phyloP scores from a whole-genome alignment of 2,329 filamentous ascomycete genomes.

The Penicillium sclerotigenum region DNA sequence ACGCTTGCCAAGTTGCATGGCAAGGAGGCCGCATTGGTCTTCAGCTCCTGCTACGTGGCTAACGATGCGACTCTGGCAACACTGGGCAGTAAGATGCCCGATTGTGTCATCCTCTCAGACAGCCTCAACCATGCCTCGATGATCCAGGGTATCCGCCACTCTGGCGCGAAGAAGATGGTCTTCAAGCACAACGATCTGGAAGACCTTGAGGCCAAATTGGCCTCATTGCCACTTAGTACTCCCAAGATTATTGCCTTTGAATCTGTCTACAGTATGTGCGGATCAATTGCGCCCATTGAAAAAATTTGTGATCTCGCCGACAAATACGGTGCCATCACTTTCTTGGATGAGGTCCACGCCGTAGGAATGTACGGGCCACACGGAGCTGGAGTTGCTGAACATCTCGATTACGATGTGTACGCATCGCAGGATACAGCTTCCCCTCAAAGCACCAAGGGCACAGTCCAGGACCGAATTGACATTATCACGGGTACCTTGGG shows the following conservation, averaged over 20 bases:
- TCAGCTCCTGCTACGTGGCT: constrained; percentile 96
- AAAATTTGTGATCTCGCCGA: constrained; percentile 94
- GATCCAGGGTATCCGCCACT: constrained; percentile 98
- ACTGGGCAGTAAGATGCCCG: constrained; percentile 91
- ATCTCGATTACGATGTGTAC: constrained; percentile 90
- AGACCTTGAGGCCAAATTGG: constrained; percentile 88
- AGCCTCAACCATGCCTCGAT: constrained; percentile 97
- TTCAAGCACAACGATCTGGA: constrained; percentile 98
- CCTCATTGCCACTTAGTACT: constrained; percentile 74
- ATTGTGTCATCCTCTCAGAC: constrained; percentile 97
- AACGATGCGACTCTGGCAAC: constrained; percentile 97
- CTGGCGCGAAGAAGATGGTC: constrained; percentile 92
- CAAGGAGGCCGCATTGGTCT: constrained; percentile 88
- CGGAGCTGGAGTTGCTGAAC: constrained; percentile 93
- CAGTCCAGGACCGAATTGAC: constrained; percentile 91
- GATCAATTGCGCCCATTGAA: constrained; percentile 92
- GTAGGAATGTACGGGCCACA: constrained; percentile 98
- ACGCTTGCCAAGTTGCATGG: constrained; percentile 84
- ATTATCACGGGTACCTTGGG: constrained; percentile 97
- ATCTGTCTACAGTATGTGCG: constrained; percentile 99
- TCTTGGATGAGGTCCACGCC: constrained; percentile 96
- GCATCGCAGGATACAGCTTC: constrained; percentile 62
- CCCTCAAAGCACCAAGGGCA: constrained; percentile 57
- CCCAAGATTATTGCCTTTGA: constrained; percentile 99
- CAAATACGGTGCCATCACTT: constrained; percentile 96